Conservation (phyloP, 2,329 filamentous ascomycete species). For the Gremmenia infestans region DNA sequence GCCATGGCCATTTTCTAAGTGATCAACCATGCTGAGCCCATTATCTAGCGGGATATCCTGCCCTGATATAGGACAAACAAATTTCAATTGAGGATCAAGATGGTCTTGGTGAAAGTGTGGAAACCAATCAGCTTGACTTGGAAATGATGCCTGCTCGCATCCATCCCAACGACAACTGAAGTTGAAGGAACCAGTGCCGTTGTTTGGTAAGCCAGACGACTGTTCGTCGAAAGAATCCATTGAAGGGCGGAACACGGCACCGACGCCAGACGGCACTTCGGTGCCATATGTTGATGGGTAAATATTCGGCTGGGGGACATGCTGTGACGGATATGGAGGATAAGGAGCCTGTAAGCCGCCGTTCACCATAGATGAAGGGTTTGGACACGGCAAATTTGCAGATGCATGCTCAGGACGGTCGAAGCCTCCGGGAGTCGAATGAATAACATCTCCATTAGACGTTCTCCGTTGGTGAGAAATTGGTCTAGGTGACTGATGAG, state of each 20-base stretch:
- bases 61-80: constrained; percentile 25
- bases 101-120: constrained; percentile 27
- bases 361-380: constrained; percentile 19
- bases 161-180: constrained; percentile 26
- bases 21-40: constrained; percentile 24
- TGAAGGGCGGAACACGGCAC: constrained; percentile 13
- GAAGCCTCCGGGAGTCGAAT: constrained; percentile 2
- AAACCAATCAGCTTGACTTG: constrained; percentile 21
- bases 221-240: constrained; percentile 4
- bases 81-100: constrained; percentile 28
- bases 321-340: constrained; percentile 11
- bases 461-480: neutral
- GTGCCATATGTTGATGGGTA: constrained; percentile 2
- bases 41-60: constrained; percentile 21
- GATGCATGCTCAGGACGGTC: neutral
- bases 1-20: constrained; percentile 26
- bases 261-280: constrained; percentile 16
- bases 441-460: neutral
- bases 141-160: constrained; percentile 20
- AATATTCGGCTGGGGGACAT: constrained; percentile 7
- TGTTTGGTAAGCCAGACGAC: neutral
- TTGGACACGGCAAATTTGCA: constrained; percentile 9
- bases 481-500: constrained; percentile 3
- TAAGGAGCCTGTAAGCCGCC: constrained; percentile 13
- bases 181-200: constrained; percentile 2